Percentiles rank a stretch among this genome's conserved stretches.
Conservation (phyloP, 768 basidiomycete genomes). For the Harrya chromipes region DNA sequence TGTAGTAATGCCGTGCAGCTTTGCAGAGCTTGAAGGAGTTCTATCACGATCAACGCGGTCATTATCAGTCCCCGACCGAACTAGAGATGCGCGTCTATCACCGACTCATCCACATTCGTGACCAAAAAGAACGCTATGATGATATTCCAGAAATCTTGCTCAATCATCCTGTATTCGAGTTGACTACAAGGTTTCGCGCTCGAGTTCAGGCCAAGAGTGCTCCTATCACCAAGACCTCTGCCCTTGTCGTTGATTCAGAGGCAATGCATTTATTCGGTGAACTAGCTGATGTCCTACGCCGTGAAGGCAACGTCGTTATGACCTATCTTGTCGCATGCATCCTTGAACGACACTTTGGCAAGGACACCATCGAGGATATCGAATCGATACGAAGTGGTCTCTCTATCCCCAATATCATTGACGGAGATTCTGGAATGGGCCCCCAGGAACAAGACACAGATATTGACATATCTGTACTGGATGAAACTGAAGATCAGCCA, state of each 20-base stretch:
- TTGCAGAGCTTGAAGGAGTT: conserved; percentile 91
- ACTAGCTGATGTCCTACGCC: conserved; percentile 58
- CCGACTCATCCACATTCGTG: conserved; percentile 86
- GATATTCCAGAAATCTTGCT: conserved; percentile 67
- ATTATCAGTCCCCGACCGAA: conserved; percentile 75
- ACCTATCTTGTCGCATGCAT: conserved; percentile 90
- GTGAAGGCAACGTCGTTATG: conserved; percentile 64
- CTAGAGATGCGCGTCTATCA: conserved; percentile 97
- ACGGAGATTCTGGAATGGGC: conserved; percentile 44
- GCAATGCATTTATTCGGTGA: conserved; percentile 65
- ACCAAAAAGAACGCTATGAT: conserved; percentile 73
- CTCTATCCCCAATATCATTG: conserved; percentile 61
- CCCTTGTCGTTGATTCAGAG: conserved; percentile 57
- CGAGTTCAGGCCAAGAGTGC: conserved; percentile 79
- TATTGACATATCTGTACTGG: conserved; percentile 20
- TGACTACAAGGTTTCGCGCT: conserved; percentile 76
- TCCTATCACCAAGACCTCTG: conserved; percentile 66
- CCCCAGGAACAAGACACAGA: conserved; percentile 27
- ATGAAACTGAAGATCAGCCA: conserved; percentile 20
- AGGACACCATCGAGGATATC: conserved; percentile 74
- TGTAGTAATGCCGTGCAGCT: conserved; percentile 45
- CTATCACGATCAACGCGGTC: conserved; percentile 76
- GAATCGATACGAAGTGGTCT: conserved; percentile 60
- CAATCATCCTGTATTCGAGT: conserved; percentile 71
- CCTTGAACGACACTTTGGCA: conserved; percentile 80